Base-by-base conservation (phyloP, 495 filamentous ascomycete genomes). In the Aspergillus diversus region DNA sequence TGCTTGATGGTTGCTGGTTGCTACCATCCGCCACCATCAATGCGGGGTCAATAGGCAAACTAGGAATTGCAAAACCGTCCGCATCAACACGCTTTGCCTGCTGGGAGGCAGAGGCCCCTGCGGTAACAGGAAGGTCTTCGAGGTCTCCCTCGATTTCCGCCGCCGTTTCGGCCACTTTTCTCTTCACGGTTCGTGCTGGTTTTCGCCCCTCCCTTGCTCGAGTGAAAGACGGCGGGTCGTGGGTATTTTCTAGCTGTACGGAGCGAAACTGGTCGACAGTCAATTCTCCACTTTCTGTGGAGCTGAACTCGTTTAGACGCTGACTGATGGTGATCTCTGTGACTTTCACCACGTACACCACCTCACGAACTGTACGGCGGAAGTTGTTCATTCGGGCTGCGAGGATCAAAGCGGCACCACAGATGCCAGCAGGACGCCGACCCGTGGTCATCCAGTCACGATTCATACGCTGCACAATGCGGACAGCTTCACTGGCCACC, bases 311-410 rank as follows among this genome's bases (percentile, higher is more conserved):
- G 31, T 90, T 87, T 37, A 99, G 81, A 60, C 95, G 91, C 66
- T 93, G 90, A 59, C 89, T 87, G 65, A 99, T 90, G 4, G 95
- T 99, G 34, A 89, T 80, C 66, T 96, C 94, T 9, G 92, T 92
- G 33, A 97, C 93, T 67, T 97, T 97, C 61, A 97, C 96, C 16
- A 97, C 87, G 69, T 96, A 97, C 33, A 98, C 95, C 11, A 98
- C 89, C 76, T 99, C 95, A 32, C 92, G 84, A 6, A 96, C 86
- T 0, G 91, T 95, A 17, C 95, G 89, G 42, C 94, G 88, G 73
- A 94, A 98, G 73, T 97, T 97, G 80, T 97, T 96, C 87, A 97
- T 97, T 35, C 96, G 90, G 9, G 95, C 92, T 21, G 95, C 96
- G 65, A 99, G 86, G 65, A 99, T 91, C 60, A 99, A 83, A 61